Evolutionary conservation across 2,329 filamentous ascomycete genomes (phyloP), one percentile per base, ranked within the genome.

Genomic region (Scopulariopsis brevicaulis): DNA sequence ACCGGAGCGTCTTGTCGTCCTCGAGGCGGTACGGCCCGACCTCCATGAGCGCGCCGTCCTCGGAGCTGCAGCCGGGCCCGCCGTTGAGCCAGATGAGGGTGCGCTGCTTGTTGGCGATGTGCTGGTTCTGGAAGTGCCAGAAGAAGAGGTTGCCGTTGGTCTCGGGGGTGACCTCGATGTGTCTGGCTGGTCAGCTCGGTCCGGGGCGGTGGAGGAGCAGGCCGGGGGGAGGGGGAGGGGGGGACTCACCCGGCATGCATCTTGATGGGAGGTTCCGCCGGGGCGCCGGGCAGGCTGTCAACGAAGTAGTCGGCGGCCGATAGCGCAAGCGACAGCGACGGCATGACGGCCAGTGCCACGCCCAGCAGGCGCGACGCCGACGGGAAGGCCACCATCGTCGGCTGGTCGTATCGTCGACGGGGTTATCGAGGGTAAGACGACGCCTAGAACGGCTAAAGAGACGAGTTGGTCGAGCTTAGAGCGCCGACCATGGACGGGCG

Each of bases 81-180:
- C 94, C 95, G 69, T 99, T 99, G 59, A 99, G 75, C 94, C 95
- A 99, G 67, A 99, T 85, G 12, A 99, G 88, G 2, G 92, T 96
- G 59, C 94, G 84, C 70, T 94, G 89, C 65, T 82, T 84, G 69
- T 97, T 89, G 59, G 91, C 93, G 64, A 99, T 96, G 71, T 99
- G 94, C 64, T 89, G 83, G 69, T 97, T 97, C 69, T 96, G 85
- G 69, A 89, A 96, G 68, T 96, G 90, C 94, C 94, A 99, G 78
- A 99, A 99, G 78, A 97, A 99, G 20, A 99, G 75, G 71, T 97
- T 96, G 64, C 90, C 93, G 69, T 97, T 90, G 70, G 87, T 82
- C 63, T 90, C 85, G 22, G 87, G 82, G 37, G 85, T 88, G 66
- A 99, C 81, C 73, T 97, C 92, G 70, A 99, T 87, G 75, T 99